phyloP scores from a whole-genome alignment of 2,329 filamentous ascomycete species.

The Cladobotryum protrusum region DNA sequence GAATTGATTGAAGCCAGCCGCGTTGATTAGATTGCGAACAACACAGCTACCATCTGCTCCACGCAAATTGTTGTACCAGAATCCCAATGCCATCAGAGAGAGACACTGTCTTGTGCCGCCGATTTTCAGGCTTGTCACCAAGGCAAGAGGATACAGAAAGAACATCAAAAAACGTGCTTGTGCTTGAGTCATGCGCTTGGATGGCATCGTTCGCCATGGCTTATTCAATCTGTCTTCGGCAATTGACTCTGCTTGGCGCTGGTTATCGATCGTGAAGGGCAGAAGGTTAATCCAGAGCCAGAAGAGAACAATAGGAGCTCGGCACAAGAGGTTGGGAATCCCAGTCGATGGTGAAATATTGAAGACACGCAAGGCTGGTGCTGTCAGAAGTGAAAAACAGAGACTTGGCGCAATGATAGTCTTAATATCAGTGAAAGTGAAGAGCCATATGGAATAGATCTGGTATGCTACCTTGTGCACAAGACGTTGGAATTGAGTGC shows the following conservation, averaged over 20 bases:
- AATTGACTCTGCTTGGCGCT: constrained; percentile 17
- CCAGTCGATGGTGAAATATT: too few relatives aligned
- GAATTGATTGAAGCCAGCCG: constrained; percentile 22
- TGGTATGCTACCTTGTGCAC: too few relatives aligned
- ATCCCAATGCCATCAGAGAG: constrained; percentile 20
- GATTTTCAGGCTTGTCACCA: constrained; percentile 10
- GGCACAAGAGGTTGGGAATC: too few relatives aligned
- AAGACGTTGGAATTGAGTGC: too few relatives aligned
- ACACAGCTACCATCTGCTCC: constrained; percentile 17
- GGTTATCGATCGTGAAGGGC: constrained; percentile 23
- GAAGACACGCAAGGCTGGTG: too few relatives aligned
- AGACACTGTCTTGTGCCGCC: constrained; percentile 16
- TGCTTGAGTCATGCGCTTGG: constrained; percentile 16
- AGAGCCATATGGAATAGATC: too few relatives aligned
- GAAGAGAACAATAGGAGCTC: not conserved
- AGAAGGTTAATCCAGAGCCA: constrained; percentile 26
- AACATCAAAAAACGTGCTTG: constrained; percentile 21
- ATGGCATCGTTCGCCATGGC: constrained; percentile 26
- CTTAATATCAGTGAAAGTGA: too few relatives aligned
- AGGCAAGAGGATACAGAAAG: constrained; percentile 15
- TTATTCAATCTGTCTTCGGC: constrained; percentile 26
- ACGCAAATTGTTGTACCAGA: constrained; percentile 27
- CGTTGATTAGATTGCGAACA: constrained; percentile 23
- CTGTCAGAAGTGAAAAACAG: too few relatives aligned
- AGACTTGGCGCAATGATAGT: too few relatives aligned